Conservation (phyloP, 163 green algal genomes). For the Chlorella variabilis region DNA sequence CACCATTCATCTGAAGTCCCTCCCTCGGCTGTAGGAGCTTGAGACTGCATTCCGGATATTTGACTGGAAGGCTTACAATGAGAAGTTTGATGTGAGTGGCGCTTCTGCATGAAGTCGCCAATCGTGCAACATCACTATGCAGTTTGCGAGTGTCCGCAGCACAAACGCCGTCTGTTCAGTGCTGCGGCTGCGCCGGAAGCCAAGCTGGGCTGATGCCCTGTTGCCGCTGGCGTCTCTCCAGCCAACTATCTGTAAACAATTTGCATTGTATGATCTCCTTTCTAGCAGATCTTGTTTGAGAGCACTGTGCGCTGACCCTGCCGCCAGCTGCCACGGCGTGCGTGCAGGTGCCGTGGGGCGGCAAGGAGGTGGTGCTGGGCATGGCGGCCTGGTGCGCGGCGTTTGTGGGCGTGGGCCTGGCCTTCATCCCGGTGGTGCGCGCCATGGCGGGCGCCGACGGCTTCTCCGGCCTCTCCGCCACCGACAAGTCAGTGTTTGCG, state of each 20-base stretch:
- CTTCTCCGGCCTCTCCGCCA: conserved; percentile 33
- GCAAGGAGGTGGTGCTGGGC: conserved; percentile 47
- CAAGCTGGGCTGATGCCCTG: too few species aligned
- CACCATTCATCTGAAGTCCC: too few species aligned
- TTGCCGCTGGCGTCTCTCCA: too few species aligned
- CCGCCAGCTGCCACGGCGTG: too few species aligned
- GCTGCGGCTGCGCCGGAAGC: too few species aligned
- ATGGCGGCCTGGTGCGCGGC: conserved; percentile 54
- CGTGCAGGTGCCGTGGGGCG: conserved; percentile 53
- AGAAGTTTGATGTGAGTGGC: conserved; percentile 26
- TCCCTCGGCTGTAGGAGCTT: conserved; percentile 13
- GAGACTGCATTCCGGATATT: conserved; percentile 30
- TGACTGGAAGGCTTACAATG: conserved; percentile 31
- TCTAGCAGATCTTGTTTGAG: too few species aligned
- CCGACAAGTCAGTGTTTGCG: conserved; percentile 52
- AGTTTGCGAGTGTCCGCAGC: too few species aligned
- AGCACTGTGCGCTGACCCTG: too few species aligned
- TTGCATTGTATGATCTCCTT: too few species aligned
- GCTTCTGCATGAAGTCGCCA: background rate
- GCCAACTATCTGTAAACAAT: too few species aligned
- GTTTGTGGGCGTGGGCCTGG: conserved; percentile 55
- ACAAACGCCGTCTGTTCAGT: too few species aligned
- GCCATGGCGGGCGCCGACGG: conserved; percentile 19
- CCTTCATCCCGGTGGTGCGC: conserved; percentile 44
- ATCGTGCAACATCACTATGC: background rate